A percentile compares a stretch with the other conserved stretches of the same genome.
These are phyloP conservation scores for Arabis hirsuta DNA, from an alignment of 345 rosid genomes.

Conservation along the genomic window DNA sequence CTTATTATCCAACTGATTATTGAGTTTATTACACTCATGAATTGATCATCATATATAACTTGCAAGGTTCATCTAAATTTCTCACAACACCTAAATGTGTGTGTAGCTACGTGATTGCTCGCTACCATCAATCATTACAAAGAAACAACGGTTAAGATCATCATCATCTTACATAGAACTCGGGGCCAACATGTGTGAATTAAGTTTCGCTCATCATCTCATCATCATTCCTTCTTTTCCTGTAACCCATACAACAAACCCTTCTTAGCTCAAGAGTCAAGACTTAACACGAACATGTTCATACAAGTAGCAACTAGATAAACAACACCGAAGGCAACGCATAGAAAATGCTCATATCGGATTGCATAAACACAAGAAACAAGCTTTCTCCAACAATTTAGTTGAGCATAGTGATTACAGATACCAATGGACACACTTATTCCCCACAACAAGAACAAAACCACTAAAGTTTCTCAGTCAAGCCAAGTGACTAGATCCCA, in stretches of 20 bases:
- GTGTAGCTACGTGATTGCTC: conserved; percentile 12
- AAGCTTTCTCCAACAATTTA: background rate
- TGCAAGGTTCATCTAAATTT: conserved; percentile 11
- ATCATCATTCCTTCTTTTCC: conserved; percentile 29
- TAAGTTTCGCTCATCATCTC: background rate
- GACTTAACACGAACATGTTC: background rate
- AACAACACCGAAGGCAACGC: conserved; percentile 11
- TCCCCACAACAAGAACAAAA: conserved; percentile 4
- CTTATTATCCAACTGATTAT: conserved; percentile 16
- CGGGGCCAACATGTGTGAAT: background rate
- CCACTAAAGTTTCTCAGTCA: background rate
- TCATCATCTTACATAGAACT: conserved; percentile 19
- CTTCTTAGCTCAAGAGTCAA: conserved; percentile 9
- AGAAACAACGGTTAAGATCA: conserved; percentile 4
- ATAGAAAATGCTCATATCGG: background rate
- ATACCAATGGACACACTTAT: background rate
- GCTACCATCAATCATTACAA: conserved; percentile 18
- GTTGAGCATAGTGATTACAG: background rate
- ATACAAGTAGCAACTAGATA: background rate
- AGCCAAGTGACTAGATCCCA: background rate
- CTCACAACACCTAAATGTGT: background rate
- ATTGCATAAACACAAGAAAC: conserved; percentile 11
- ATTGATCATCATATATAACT: conserved; percentile 12
- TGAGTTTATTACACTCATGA: conserved; percentile 20
- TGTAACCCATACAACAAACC: conserved; percentile 19